Conservation (phyloP, 1,284 basidiomycete species). For the Sparassis latifolia region DNA sequence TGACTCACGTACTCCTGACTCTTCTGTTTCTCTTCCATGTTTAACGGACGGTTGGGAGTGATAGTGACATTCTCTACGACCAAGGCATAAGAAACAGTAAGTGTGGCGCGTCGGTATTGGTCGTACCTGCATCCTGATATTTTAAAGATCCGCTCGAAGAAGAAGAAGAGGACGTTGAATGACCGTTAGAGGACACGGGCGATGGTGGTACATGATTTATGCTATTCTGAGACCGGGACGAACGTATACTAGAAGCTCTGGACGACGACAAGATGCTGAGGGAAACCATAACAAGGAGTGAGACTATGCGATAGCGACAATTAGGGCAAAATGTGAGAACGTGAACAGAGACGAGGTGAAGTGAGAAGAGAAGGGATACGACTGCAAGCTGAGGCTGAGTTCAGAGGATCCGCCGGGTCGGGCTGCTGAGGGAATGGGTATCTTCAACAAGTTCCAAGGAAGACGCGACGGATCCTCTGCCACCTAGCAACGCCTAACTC, state of each 20-base stretch:
- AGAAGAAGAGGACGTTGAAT: constrained; percentile 35
- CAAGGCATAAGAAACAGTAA: too few relatives aligned
- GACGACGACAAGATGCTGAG: constrained; percentile 33
- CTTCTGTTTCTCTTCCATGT: constrained; percentile 43
- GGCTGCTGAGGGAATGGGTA: constrained; percentile 32
- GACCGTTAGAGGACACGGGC: constrained; percentile 28
- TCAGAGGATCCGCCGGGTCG: constrained; percentile 50
- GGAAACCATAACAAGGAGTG: constrained; percentile 36
- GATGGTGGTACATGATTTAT: constrained; percentile 28
- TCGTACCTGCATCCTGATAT: constrained; percentile 52
- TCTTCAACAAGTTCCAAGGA: constrained; percentile 35
- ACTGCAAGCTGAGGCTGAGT: background rate
- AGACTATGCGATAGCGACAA: constrained; percentile 24
- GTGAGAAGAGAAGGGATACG: too few relatives aligned
- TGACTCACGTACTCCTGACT: constrained; percentile 40
- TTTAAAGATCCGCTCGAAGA: constrained; percentile 49
- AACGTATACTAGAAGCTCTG: constrained; percentile 30
- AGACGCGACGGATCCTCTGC: constrained; percentile 45
- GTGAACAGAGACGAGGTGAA: too few relatives aligned
- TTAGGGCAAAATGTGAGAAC: constrained; percentile 4
- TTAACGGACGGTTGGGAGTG: constrained; percentile 41
- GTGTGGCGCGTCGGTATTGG: too few relatives aligned
- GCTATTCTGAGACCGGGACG: constrained; percentile 23
- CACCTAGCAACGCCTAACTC: background rate
- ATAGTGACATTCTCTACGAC: constrained; percentile 61